Evolutionary conservation across 768 basidiomycete genomes (phyloP).

Genomic region (Paxillus involutus): DNA sequence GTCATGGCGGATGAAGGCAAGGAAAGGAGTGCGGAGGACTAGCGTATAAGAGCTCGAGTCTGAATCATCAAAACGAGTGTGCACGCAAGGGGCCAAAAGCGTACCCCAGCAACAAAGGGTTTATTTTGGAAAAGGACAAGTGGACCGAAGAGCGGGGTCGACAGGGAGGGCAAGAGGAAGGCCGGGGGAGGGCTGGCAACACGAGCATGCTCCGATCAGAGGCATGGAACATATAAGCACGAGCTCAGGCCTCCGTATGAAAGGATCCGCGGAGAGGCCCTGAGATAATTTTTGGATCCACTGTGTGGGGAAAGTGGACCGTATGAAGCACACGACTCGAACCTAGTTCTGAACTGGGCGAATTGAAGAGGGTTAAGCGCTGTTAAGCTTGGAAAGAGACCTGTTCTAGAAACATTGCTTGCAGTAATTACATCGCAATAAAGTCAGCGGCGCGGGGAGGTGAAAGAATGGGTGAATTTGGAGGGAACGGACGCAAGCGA

Average conservation of each 20-base stretch:
- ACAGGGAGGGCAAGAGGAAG: slow-evolving; percentile 4
- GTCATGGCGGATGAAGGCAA: slow-evolving; percentile 21
- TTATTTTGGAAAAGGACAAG: background rate
- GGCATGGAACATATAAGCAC: slow-evolving; percentile 25
- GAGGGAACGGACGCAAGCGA: slow-evolving; percentile 20
- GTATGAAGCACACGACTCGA: slow-evolving; percentile 1
- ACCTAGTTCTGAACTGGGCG: too few relatives aligned
- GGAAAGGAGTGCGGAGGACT: background rate
- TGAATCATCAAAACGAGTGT: slow-evolving; percentile 14
- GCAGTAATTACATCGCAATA: slow-evolving; percentile 12
- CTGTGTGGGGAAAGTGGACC: slow-evolving; percentile 27
- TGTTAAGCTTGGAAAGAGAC: slow-evolving; percentile 3
- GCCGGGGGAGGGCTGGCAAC: slow-evolving; percentile 5
- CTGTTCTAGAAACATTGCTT: slow-evolving; percentile 9
- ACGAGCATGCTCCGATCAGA: slow-evolving; percentile 19
- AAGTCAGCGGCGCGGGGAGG: slow-evolving; percentile 16
- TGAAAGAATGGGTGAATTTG: slow-evolving; percentile 7
- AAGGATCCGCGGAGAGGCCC: slow-evolving; percentile 32
- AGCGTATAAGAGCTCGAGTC: slow-evolving; percentile 16
- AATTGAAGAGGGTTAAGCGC: too few relatives aligned
- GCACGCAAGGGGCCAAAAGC: slow-evolving; percentile 15
- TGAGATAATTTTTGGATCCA: slow-evolving; percentile 28
- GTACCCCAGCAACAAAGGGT: background rate
- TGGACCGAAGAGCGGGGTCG: slow-evolving; percentile 9
- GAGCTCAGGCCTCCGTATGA: slow-evolving; percentile 4